Percentiles rank a stretch among this genome's conserved stretches.
Evolutionary conservation across 1,284 basidiomycete species (phyloP).

Genomic region (Apiotrichum laibachii): DNA sequence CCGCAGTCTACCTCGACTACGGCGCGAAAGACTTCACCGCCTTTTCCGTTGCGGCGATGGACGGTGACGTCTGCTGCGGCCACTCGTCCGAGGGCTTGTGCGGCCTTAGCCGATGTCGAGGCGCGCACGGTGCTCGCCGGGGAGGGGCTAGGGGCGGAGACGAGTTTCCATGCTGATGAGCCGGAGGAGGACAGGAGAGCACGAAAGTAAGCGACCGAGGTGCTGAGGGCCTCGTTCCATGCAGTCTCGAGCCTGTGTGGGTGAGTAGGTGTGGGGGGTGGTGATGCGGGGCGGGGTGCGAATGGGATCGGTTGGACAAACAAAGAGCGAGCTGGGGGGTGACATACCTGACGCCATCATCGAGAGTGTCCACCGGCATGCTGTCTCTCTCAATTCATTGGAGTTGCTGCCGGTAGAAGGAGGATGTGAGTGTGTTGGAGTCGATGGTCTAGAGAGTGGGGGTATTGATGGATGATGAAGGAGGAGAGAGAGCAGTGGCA

Average conservation of each 20-base stretch:
- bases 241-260: slow-evolving; percentile 45
- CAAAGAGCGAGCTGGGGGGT: not conserved
- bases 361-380: slow-evolving; percentile 43
- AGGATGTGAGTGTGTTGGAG: not conserved
- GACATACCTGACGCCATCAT: slow-evolving; percentile 49
- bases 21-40: slow-evolving; percentile 77
- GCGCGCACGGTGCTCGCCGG: slow-evolving; percentile 27
- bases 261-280: no score
- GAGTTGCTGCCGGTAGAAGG: not conserved
- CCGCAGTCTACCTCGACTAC: slow-evolving; percentile 71
- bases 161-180: slow-evolving; percentile 51
- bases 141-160: slow-evolving; percentile 34
- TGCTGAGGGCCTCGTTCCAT: slow-evolving; percentile 45
- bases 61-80: slow-evolving; percentile 50
- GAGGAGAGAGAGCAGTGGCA: not conserved
- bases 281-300: no score
- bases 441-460: not conserved
- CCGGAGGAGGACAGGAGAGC: slow-evolving; percentile 47
- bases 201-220: slow-evolving; percentile 45
- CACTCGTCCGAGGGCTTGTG: slow-evolving; percentile 35
- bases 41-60: slow-evolving; percentile 51
- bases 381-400: slow-evolving; percentile 2
- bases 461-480: slow-evolving; percentile 3
- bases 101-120: slow-evolving; percentile 15
- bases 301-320: no score